Conservation (phyloP, 139 green algal genomes). For the Mesotaenium endlicherianum region DNA sequence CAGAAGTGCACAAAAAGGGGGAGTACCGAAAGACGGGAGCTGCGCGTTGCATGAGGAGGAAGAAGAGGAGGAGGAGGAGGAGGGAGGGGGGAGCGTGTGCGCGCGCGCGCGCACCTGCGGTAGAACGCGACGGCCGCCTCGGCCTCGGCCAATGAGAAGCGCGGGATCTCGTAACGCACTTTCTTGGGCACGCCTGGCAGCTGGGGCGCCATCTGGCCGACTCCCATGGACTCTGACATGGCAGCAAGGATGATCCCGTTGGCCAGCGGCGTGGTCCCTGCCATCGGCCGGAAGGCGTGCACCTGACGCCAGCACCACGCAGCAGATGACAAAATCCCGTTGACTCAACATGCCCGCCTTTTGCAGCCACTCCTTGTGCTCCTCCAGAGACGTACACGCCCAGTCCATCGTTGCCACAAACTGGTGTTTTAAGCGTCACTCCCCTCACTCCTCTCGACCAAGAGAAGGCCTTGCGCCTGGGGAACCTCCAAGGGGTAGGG, state of each 20-base stretch:
- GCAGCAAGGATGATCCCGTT: slow-evolving; percentile 29
- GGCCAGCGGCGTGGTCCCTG: background rate
- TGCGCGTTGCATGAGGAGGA: too few species aligned
- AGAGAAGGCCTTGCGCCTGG: too few species aligned
- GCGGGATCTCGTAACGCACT: slow-evolving; percentile 19
- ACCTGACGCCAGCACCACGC: slow-evolving; percentile 2
- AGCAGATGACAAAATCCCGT: background rate
- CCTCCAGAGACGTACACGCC: too few species aligned
- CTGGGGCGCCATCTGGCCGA: background rate
- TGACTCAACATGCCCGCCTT: background rate
- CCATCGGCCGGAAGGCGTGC: slow-evolving; percentile 25
- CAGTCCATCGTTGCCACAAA: too few species aligned
- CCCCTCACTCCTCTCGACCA: too few species aligned
- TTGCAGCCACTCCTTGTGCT: background rate
- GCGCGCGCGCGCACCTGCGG: slow-evolving; percentile 11
- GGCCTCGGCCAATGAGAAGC: slow-evolving; percentile 9
- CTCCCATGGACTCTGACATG: slow-evolving; percentile 16
- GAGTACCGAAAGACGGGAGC: too few species aligned
- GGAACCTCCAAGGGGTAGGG: too few species aligned
- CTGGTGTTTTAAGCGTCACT: too few species aligned
- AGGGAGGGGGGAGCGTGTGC: too few species aligned
- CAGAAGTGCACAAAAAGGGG: too few species aligned
- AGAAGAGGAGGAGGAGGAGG: too few species aligned
- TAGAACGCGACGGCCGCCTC: background rate
- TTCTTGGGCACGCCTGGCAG: slow-evolving; percentile 7